phyloP scores from a whole-genome alignment of 768 basidiomycete species.

The Punctularia strigosozonata region DNA sequence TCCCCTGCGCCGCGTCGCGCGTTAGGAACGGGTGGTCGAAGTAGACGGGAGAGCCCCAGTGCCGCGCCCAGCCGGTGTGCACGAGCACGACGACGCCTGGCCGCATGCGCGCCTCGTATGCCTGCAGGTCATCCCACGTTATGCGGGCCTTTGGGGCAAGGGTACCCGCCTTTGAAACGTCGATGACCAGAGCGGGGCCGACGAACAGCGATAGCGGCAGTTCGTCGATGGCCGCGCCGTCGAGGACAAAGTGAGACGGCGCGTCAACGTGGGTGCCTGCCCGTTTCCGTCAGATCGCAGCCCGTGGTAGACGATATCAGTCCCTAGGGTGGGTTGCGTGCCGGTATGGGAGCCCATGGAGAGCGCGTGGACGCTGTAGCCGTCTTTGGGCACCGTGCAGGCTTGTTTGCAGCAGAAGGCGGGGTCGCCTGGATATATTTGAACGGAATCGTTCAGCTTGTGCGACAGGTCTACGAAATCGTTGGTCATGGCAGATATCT shows the following conservation, averaged over 20 bases:
- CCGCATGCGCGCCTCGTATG: slow-evolving; percentile 8
- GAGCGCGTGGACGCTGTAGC: slow-evolving; percentile 12
- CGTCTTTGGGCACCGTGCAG: slow-evolving; percentile 9
- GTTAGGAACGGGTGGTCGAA: slow-evolving; percentile 17
- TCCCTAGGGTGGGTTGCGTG: too few species aligned
- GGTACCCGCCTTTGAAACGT: slow-evolving; percentile 11
- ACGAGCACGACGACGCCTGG: slow-evolving; percentile 13
- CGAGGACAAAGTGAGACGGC: slow-evolving; percentile 15
- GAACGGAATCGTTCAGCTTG: slow-evolving; percentile 5
- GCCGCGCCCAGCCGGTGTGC: slow-evolving; percentile 15
- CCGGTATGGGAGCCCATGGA: slow-evolving; percentile 16
- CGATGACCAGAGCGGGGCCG: slow-evolving; percentile 14
- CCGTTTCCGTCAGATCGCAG: too few species aligned
- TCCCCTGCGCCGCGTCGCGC: slow-evolving; percentile 11
- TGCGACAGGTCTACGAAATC: slow-evolving; percentile 11
- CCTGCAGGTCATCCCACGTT: slow-evolving; percentile 10
- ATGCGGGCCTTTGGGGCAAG: slow-evolving; percentile 8
- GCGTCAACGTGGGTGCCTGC: slow-evolving; percentile 20
- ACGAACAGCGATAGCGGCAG: slow-evolving; percentile 13
- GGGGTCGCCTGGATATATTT: slow-evolving; percentile 18
- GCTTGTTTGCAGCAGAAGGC: slow-evolving; percentile 9
- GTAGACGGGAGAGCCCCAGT: slow-evolving; percentile 12
- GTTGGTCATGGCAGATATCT: too few species aligned
- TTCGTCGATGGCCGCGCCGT: slow-evolving; percentile 13
- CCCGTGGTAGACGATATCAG: too few species aligned